Evolutionary conservation across 169 alveolate species (phyloP), one percentile per base, ranked within the genome.

Genomic region (Plasmodium knowlesi): DNA sequence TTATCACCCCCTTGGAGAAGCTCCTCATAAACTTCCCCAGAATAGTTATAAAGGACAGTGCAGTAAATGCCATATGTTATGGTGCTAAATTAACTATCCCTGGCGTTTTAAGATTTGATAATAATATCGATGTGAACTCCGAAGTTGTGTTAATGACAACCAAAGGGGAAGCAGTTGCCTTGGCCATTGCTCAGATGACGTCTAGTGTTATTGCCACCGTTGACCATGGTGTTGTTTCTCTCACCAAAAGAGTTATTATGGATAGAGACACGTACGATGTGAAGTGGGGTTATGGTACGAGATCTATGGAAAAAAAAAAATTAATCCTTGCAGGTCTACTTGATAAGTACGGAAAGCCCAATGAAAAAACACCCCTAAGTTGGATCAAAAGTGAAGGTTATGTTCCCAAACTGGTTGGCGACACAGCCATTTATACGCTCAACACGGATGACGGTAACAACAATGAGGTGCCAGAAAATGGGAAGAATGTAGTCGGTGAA

Each of bases 41-140:
- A 84, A 98, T 99, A 41, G 99, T 99, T 8, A 99, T 99, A 82
- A 99, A 99, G 98, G 99, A 99, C 97, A 97, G 99, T 43, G 98
- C 99, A 43, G 99, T 99, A 57, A 99, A 99, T 96, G 99, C 99
- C 46, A 98, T 99, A 83, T 99, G 99, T 96, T 99, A 99, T 94
- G 99, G 99, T 14, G 99, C 99, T 54, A 98, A 99, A 94, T 97
- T 99, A 53, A 99, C 99, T 99, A 98, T 99, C 22, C 99, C 99
- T 9, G 99, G 99, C 1, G 99, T 99, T 19, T 96, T 99, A 85
- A 98, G 99, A 88, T 99, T 98, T 96, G 99, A 99, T 95, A 98
- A 97, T 92, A 97, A 96, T 84, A 99, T 99, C 71, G 99, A 99
- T 95, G 97, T 98, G 41, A 99, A 99, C 74, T 96, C 98, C 73